These are phyloP conservation scores for Pichia sp. DNA, from an alignment of 1,139 yeast species.

Conservation along the genomic window DNA sequence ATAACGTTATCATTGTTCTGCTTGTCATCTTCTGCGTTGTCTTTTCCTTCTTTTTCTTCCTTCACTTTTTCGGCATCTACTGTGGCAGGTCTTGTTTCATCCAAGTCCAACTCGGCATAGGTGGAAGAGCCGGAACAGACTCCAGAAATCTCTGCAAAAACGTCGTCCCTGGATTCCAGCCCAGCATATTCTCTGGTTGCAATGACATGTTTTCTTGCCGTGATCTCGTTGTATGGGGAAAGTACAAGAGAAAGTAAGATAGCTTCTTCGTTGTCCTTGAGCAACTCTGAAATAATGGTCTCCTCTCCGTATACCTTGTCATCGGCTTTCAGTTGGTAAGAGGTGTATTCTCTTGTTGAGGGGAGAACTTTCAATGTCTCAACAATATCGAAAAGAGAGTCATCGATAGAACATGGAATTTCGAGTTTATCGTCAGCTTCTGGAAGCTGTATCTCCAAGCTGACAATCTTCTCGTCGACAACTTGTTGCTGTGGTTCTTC, in stretches of 20 bases:
- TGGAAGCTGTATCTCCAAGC: conserved; percentile 29
- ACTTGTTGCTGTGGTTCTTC: conserved; percentile 3
- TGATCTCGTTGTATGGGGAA: conserved; percentile 43
- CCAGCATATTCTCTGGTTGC: conserved; percentile 47
- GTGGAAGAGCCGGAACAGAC: conserved; percentile 41
- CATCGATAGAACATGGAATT: conserved; percentile 39
- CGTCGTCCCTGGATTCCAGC: conserved; percentile 29
- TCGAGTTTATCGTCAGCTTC: conserved; percentile 31
- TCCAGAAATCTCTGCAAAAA: conserved; percentile 33
- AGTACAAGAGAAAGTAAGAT: conserved; percentile 24
- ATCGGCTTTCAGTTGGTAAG: conserved; percentile 43
- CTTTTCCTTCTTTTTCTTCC: conserved; percentile 18
- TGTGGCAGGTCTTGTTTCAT: conserved; percentile 23
- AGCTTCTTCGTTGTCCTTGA: conserved; percentile 31
- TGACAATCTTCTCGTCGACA: conserved; percentile 19
- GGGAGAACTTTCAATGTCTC: conserved; percentile 55
- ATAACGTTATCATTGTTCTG: conserved; percentile 19
- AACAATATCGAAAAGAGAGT: conserved; percentile 55
- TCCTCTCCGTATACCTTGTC: conserved; percentile 14
- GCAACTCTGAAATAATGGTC: conserved; percentile 12
- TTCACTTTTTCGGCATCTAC: conserved; percentile 19
- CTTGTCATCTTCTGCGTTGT: conserved; percentile 6
- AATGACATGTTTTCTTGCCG: conserved; percentile 44
- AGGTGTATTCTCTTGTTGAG: conserved; percentile 56
- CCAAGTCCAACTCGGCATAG: conserved; percentile 33